Evolutionary conservation across 1,284 basidiomycete genomes (phyloP).

Genomic region (Volvariella volvacea): DNA sequence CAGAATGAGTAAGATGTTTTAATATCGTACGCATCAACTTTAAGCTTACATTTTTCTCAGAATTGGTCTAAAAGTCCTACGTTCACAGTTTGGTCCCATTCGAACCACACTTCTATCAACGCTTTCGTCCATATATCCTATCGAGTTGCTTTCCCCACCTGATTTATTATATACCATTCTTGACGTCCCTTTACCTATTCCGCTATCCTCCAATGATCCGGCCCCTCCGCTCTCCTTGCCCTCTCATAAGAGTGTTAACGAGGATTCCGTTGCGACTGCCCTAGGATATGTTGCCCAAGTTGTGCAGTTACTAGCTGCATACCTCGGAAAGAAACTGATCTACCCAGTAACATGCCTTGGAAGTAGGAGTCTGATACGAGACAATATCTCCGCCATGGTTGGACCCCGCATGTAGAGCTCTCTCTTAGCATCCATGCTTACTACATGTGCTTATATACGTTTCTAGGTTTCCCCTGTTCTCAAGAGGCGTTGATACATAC

Average conservation of each 20-base stretch:
- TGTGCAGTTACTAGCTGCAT: slow-evolving; percentile 74
- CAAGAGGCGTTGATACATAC: slow-evolving; percentile 91
- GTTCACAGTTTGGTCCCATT: slow-evolving; percentile 42
- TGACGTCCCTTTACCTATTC: slow-evolving; percentile 80
- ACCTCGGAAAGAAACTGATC: slow-evolving; percentile 70
- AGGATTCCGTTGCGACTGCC: slow-evolving; percentile 79
- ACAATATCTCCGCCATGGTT: slow-evolving; percentile 90
- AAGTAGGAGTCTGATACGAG: slow-evolving; percentile 81
- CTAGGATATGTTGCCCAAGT: slow-evolving; percentile 86
- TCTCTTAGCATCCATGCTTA: not conserved
- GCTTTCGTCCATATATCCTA: slow-evolving; percentile 81
- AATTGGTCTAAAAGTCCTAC: slow-evolving; percentile 37
- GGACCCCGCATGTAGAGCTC: slow-evolving; percentile 77
- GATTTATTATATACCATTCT: slow-evolving; percentile 84
- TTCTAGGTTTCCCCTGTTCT: slow-evolving; percentile 86
- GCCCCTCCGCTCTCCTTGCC: slow-evolving; percentile 76
- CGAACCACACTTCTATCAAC: slow-evolving; percentile 69
- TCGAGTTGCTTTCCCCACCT: slow-evolving; percentile 74
- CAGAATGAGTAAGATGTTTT: slow-evolving; percentile 35
- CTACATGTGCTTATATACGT: not conserved
- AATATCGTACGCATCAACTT: slow-evolving; percentile 3
- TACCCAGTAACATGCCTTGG: slow-evolving; percentile 89
- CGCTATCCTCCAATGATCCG: slow-evolving; percentile 66
- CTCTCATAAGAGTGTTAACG: slow-evolving; percentile 66
- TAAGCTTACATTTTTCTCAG: slow-evolving; percentile 24